phyloP scores from a whole-genome alignment of 805 yeast genomes.

The Pichia ethanolica region DNA sequence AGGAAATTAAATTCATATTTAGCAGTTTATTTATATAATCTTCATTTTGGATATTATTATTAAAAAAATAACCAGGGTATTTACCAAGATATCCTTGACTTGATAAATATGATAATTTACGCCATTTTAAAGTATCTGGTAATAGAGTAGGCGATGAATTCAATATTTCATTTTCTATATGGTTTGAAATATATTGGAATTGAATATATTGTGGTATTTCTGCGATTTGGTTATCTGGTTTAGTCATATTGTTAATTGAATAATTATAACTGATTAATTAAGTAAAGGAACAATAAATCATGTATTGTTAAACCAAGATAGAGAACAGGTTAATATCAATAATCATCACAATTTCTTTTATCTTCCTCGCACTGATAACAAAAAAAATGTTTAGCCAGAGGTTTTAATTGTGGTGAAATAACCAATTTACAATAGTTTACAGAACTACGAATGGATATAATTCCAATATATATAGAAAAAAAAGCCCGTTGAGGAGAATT shows the following conservation, averaged over 20 bases:
- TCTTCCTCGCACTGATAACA: too few relatives aligned
- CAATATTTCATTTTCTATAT: background rate
- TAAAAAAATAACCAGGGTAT: conserved; percentile 6
- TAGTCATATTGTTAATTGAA: too few relatives aligned
- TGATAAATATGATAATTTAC: conserved; percentile 1
- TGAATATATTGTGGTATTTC: conserved; percentile 2
- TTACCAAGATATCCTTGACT: conserved; percentile 5
- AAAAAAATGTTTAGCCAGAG: too few relatives aligned
- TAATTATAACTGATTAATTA: too few relatives aligned
- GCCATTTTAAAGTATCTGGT: conserved; percentile 6
- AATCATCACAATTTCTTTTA: too few relatives aligned
- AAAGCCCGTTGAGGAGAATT: conserved; percentile 10
- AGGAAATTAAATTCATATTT: background rate
- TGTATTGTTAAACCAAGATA: too few relatives aligned
- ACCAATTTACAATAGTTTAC: too few relatives aligned
- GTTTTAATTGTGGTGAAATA: too few relatives aligned
- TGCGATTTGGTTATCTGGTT: background rate
- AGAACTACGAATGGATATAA: too few relatives aligned
- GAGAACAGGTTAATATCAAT: too few relatives aligned
- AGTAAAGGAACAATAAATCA: too few relatives aligned
- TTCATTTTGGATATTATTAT: background rate
- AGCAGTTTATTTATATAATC: conserved; percentile 3
- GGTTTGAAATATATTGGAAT: conserved; percentile 3
- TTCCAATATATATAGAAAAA: background rate
- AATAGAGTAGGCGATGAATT: background rate